Percentiles rank a stretch among this genome's conserved stretches.
These are phyloP conservation scores for Verticillium nubilum DNA, from an alignment of 2,329 filamentous ascomycete genomes.

Conservation along the genomic window DNA sequence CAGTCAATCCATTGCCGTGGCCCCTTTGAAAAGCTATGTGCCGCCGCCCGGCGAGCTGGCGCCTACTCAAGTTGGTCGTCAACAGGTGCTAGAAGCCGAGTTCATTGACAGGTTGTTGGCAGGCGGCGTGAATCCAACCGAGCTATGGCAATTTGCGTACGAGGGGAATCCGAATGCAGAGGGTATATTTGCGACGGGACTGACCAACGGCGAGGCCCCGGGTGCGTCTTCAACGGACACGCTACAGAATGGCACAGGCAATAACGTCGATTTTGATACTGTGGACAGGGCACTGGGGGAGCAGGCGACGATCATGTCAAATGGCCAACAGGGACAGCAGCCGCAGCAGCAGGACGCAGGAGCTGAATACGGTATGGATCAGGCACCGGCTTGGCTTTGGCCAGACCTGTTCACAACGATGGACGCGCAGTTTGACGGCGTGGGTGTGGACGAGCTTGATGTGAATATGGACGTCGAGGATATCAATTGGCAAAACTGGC, in stretches of 20 bases:
- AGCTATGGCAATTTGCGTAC: slow-evolving; percentile 12
- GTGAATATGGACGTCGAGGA: slow-evolving; percentile 30
- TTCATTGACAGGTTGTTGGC: slow-evolving; percentile 5
- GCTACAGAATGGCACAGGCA: neutral
- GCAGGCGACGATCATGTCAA: neutral
- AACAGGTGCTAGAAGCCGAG: slow-evolving; percentile 1
- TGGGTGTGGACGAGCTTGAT: slow-evolving; percentile 26
- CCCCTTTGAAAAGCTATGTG: neutral
- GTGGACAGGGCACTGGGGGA: neutral
- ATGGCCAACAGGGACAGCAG: neutral
- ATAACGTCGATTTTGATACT: neutral
- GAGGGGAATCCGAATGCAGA: neutral
- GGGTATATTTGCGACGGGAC: neutral
- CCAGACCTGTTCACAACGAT: slow-evolving; percentile 20
- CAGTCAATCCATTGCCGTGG: neutral
- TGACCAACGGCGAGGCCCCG: neutral
- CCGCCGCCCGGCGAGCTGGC: neutral
- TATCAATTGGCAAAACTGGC: slow-evolving; percentile 46
- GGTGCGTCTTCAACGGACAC: neutral
- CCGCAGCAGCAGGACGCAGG: neutral
- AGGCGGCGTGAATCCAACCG: neutral
- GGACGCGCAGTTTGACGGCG: slow-evolving; percentile 17
- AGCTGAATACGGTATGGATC: slow-evolving; percentile 7
- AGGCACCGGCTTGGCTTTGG: slow-evolving; percentile 37
- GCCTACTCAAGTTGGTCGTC: neutral